Base-by-base conservation (phyloP, 1,284 basidiomycete species). In the Ganoderma lucidum region DNA sequence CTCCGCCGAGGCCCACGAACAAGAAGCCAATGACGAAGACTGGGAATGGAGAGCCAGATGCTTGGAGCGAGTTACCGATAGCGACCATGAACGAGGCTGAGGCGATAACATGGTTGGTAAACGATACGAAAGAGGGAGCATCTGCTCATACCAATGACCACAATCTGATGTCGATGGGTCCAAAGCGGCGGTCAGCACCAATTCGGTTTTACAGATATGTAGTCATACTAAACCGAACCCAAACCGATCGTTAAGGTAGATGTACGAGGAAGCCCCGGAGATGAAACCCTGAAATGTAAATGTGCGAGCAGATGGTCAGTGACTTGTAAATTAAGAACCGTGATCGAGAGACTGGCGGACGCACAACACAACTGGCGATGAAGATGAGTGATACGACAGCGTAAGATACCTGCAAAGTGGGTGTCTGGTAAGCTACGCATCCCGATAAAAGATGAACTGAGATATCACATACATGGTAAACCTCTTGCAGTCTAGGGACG, bases 1-100 rank as follows among this genome's bases (percentile, higher is more conserved):
- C 84, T 59, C 89, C 76, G 0, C 91, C 92, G 58, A 91, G 84
- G 0, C 92, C 91, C 67, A 86, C 88, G 75, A 93, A 82, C 15
- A 83, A 77, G 73, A 85, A 91, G 0, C 84, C 82, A 35, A 91
- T 76, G 12, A 86, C 85, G 71, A 91, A 90, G 1, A 85, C 82
- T 0, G 90, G 90, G 75, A 90, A 93, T 2, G 91, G 91, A 0
- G 87, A 83, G 2, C 86, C 86, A 19, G 89, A 81, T n/a, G 86
- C 82, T 72, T 89, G 84, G 44, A 93, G 79, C 4, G 79, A 70
- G 75, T 90, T 92, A 1, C 83, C 88, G 12, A 87, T 70, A 1
- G 80, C 70, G 62, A 84, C 79, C 14, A 77, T 64, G 1, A 74
- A 56, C 2, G 83, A 79, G 59, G 62, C 60, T 41, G 32, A 6